Base-by-base conservation (phyloP, 2,329 filamentous ascomycete genomes). In the Zelopaecilomyces penicillatus region DNA sequence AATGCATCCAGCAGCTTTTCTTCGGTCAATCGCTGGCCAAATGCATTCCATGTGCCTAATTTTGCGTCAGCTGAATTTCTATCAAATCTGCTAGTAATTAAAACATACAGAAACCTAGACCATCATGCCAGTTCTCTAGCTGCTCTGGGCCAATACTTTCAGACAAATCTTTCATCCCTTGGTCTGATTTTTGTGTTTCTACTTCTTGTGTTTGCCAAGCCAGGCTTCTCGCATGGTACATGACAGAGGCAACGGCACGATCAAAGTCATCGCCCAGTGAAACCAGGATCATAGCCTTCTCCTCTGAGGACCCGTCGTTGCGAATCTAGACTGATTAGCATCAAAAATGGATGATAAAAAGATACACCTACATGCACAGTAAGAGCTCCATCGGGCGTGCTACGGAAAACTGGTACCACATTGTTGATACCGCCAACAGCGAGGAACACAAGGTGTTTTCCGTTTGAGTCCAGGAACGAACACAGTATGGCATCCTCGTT, bases 111-210 rank as follows among this genome's bases (percentile, higher is more conserved):
- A 93, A 98, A 0, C 89, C 87, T 33, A 98, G 69, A 0, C 89
- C 88, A 61, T 97, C 93, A 58, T 90, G 90, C 89, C 90, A 96
- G 47, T 86, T 80, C 51, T 93, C 81, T 40, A 87, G 68, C 88
- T 88, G 95, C 58, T 80, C 64, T 5, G 73, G 66, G 43, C 73
- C 71, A 31, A 82, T 65, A 5, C 73, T 73, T 28, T 70, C 65
- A 11, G 64, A 63, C 6, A 76, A 54, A 1, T 65, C 62, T 45
- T 69, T 62, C 28, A 74, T 59, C 47, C 81, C 71, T 29, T 65
- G 62, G 19, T 67, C 65, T 46, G 66, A 56, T 53, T 76, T 62
- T 44, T 69, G 55, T 52, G 64, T 64, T 19, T 19, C 19, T 6
- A 58, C 57, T 6, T 62, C 60, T 44, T 77, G 72, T 56, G 64